phyloP scores from a whole-genome alignment of 1,139 yeast genomes.

The Geotrichum reessii region DNA sequence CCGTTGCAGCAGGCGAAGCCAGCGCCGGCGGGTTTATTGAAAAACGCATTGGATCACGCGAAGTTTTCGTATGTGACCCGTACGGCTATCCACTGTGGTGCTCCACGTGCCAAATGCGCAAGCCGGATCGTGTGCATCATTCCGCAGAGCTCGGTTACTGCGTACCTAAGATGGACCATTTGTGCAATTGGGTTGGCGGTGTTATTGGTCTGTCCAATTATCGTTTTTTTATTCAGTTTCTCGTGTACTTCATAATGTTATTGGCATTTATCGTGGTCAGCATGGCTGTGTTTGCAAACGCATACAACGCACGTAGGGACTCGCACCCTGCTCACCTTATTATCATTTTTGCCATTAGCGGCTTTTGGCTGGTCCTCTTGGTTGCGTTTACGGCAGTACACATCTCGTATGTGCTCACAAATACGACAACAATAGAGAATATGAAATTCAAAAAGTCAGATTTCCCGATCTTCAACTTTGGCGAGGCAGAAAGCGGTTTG shows the following conservation, averaged over 20 bases:
- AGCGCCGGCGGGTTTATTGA: not conserved
- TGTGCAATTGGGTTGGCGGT: constrained; percentile 88
- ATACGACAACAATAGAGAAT: constrained; percentile 37
- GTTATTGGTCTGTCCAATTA: constrained; percentile 80
- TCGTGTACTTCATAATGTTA: constrained; percentile 48
- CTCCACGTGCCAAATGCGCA: constrained; percentile 66
- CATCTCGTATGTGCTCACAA: constrained; percentile 26
- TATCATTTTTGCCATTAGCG: constrained; percentile 31
- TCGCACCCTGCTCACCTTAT: constrained; percentile 28
- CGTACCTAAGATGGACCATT: constrained; percentile 61
- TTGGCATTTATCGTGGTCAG: constrained; percentile 36
- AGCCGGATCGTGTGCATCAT: constrained; percentile 86
- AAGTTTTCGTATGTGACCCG: constrained; percentile 36
- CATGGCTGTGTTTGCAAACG: constrained; percentile 30
- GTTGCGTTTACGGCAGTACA: constrained; percentile 33
- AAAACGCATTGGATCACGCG: constrained; percentile 20
- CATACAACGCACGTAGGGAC: constrained; percentile 5
- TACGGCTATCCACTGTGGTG: constrained; percentile 56
- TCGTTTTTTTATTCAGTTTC: constrained; percentile 68
- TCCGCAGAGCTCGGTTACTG: constrained; percentile 66
- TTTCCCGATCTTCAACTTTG: constrained; percentile 31
- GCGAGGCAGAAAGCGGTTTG: constrained; percentile 12
- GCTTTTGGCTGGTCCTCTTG: constrained; percentile 26
- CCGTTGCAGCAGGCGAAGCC: not conserved
- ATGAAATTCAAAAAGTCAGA: constrained; percentile 26